These are phyloP conservation scores for Mrakia gelida DNA, from an alignment of 768 basidiomycete genomes.

Conservation along the genomic window DNA sequence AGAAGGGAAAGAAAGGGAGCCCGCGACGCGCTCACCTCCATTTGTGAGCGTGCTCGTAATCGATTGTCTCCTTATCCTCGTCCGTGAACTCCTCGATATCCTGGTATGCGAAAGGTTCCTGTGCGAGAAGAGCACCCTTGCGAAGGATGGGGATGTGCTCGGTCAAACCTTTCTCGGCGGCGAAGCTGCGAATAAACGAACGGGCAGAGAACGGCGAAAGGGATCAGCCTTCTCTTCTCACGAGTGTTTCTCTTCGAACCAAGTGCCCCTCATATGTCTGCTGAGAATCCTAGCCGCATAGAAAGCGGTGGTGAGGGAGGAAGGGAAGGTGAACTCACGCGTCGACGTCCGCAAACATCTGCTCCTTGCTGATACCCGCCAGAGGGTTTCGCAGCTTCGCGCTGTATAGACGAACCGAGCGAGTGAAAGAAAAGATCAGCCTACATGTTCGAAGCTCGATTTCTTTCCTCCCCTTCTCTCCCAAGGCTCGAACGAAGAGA, in stretches of 20 bases:
- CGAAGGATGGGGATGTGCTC: constrained; percentile 13
- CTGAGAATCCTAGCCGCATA: not conserved
- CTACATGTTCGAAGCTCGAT: too few species aligned
- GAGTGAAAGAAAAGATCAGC: too few species aligned
- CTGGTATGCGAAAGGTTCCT: constrained; percentile 20
- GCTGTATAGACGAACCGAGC: too few species aligned
- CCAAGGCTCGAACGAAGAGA: too few species aligned
- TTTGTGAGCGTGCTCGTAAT: constrained; percentile 21
- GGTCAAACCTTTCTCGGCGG: not conserved
- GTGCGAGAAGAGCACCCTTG: constrained; percentile 29
- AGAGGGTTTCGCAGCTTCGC: constrained; percentile 7
- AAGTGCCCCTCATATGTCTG: not conserved
- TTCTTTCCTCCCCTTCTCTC: too few species aligned
- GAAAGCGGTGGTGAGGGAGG: too few species aligned
- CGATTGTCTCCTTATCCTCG: constrained; percentile 12
- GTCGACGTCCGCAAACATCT: not conserved
- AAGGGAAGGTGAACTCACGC: not conserved
- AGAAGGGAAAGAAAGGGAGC: not conserved
- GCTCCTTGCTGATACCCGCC: constrained; percentile 6
- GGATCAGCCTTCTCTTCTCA: not conserved
- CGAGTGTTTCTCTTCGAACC: too few species aligned
- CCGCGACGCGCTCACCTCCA: not conserved
- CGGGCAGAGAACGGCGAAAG: not conserved
- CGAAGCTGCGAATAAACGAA: not conserved
- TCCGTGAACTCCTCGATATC: constrained; percentile 1